These are phyloP conservation scores for Vigna unguiculata DNA, from an alignment of 306 rosid species.

Conservation along the genomic window DNA sequence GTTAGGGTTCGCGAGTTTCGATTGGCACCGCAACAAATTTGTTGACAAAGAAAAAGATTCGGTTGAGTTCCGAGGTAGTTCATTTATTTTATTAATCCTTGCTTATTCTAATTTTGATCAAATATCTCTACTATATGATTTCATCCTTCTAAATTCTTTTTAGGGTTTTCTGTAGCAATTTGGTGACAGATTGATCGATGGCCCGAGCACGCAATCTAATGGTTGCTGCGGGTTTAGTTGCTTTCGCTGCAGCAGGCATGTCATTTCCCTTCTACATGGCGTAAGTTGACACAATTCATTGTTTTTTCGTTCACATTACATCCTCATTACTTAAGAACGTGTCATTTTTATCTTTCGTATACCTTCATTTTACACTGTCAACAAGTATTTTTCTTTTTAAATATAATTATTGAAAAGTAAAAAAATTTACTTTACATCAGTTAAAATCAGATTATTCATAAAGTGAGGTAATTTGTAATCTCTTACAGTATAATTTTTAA, in stretches of 20 bases:
- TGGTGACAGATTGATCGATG: constrained; percentile 45
- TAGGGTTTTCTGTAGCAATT: constrained; percentile 36
- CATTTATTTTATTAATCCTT: not conserved
- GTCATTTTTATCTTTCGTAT: not conserved
- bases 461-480: too few species aligned
- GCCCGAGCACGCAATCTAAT: constrained; percentile 62
- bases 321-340: not conserved
- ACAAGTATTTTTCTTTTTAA: too few species aligned
- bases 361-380: too few species aligned
- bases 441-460: too few species aligned
- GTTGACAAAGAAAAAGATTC: not conserved
- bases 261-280: constrained; percentile 99
- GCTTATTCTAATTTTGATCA: not conserved
- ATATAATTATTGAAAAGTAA: too few species aligned
- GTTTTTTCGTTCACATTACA: not conserved
- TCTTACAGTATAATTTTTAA: too few species aligned
- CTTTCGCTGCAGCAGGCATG: constrained; percentile 78
- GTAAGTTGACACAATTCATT: constrained; percentile 55
- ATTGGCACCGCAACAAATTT: not conserved
- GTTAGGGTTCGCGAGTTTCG: constrained; percentile 6
- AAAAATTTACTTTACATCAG: too few species aligned
- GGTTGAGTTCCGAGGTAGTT: constrained; percentile 11
- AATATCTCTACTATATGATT: not conserved
- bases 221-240: constrained; percentile 75
- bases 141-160: not conserved